phyloP scores from a whole-genome alignment of 75 land plant genomes.

The Picea glauca region DNA sequence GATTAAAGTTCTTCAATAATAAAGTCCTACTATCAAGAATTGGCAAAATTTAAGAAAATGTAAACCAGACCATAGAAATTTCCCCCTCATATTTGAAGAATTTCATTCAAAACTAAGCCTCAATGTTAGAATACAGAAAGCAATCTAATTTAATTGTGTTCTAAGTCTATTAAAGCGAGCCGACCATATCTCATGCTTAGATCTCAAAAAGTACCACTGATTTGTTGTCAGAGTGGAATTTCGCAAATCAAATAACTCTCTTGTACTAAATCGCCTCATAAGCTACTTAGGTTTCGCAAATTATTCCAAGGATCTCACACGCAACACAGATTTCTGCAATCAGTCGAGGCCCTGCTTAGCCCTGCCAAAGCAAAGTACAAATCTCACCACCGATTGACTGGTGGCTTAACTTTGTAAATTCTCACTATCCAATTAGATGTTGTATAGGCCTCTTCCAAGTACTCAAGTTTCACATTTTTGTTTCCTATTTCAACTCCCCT shows the following conservation, averaged over 20 bases:
- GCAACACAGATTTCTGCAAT: background rate
- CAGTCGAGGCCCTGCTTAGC: too few relatives aligned
- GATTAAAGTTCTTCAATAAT: background rate
- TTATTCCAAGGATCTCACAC: background rate
- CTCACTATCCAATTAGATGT: slow-evolving; percentile 99
- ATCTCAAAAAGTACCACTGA: slow-evolving; percentile 2
- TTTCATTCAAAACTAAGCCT: slow-evolving; percentile 9
- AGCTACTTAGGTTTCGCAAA: background rate
- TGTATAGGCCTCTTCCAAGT: slow-evolving; percentile 96
- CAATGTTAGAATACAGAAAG: slow-evolving; percentile 1
- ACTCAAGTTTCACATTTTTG: slow-evolving; percentile 81
- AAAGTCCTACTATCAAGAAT: background rate
- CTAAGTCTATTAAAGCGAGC: slow-evolving; percentile 2
- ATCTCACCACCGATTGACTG: slow-evolving; percentile 71
- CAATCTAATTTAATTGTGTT: background rate
- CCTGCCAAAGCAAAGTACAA: background rate
- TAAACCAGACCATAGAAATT: background rate
- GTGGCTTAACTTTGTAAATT: slow-evolving; percentile 97
- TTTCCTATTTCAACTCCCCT: slow-evolving; percentile 98
- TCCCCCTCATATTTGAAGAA: background rate
- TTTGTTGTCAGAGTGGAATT: slow-evolving; percentile 6
- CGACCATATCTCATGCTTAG: slow-evolving; percentile 3
- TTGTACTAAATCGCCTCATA: background rate
- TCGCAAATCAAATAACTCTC: background rate
- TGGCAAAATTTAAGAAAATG: background rate